Conservation (phyloP, 768 basidiomycete genomes). For the Agaricus subrufescens region DNA sequence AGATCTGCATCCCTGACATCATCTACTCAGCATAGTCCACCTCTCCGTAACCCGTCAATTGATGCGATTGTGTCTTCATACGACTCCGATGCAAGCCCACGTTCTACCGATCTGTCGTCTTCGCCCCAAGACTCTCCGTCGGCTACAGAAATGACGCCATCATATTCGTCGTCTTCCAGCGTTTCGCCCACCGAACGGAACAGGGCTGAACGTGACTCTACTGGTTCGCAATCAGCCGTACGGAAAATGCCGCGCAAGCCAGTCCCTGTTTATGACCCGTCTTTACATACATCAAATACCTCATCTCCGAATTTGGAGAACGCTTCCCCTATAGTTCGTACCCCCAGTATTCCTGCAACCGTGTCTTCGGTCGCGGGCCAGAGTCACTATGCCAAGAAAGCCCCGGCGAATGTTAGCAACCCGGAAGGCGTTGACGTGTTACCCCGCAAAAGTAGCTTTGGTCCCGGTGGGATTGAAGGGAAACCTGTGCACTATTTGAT, state of each 20-base stretch:
- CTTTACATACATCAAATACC: slow-evolving; percentile 9
- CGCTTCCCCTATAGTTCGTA: slow-evolving; percentile 6
- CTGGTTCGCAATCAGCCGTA: slow-evolving; percentile 14
- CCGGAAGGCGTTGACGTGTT: slow-evolving; percentile 18
- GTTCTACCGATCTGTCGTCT: slow-evolving; percentile 16
- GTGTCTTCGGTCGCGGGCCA: slow-evolving; percentile 5
- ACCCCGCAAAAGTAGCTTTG: slow-evolving; percentile 41
- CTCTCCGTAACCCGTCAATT: slow-evolving; percentile 18
- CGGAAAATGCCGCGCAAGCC: slow-evolving; percentile 41
- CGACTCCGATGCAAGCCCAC: too few relatives aligned
- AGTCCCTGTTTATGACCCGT: slow-evolving; percentile 47
- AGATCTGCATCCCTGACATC: slow-evolving; percentile 12
- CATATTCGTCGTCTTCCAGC: slow-evolving; percentile 10
- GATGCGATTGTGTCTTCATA: too few relatives aligned
- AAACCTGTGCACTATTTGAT: slow-evolving; percentile 53
- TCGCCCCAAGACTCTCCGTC: slow-evolving; percentile 4
- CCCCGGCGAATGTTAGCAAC: not conserved
- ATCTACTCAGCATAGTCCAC: slow-evolving; percentile 5
- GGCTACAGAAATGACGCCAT: not conserved
- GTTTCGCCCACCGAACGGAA: slow-evolving; percentile 9
- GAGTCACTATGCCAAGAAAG: slow-evolving; percentile 23
- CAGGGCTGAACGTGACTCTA: slow-evolving; percentile 22
- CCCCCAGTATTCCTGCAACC: slow-evolving; percentile 7
- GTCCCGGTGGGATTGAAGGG: slow-evolving; percentile 30
- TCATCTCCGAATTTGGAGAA: slow-evolving; percentile 6